Base-by-base conservation (phyloP, 192 early-diverging fungal species). In the Podochytrium sp. region DNA sequence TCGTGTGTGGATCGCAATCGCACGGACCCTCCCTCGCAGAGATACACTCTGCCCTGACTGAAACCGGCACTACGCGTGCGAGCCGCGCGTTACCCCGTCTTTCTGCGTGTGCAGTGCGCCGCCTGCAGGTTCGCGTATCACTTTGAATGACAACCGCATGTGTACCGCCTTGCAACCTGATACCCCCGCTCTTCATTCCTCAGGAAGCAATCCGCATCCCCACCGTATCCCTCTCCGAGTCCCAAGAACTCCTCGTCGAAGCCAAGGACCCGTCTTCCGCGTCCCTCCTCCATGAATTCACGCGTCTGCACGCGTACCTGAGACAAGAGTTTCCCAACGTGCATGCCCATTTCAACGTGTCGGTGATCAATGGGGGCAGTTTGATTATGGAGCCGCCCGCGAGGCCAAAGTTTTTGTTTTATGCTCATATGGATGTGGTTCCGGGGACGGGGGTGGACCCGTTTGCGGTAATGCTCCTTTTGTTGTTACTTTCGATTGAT, bases 381-480 rank as follows among this genome's bases (percentile, higher is more conserved):
- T 27, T 55, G 5, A 23, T 55, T 5, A 27, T 55, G 20, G 52
- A 55, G 52, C 52, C 52, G 20, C 23, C 7, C 7, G 7, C 52
- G 23, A 25, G 30, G 30, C 23, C 52, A 23, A 55, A 23, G 52
- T 55, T 55, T 1, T 55, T 55, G 52, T 23, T 55, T 23, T 55
- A 55, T 25, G 52, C 52, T 25, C 52, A 55, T 55, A 55, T 55
- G 52, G 52, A 55, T 23, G 52, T 55, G 52, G 52, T 55, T 6
- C 52, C 52, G 5, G 52, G 52, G 29, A 55, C 7, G 18, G 52
- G 52, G 23, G 7, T 4, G 5, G 23, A 55, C 29, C 52, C 52
- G 7, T 55, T 55, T 25, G 18, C 52, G 10, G 43, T 47, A 47
- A 47, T 7, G 7, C 20, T 47, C 10, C 7, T 47, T 12, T 47